These are phyloP conservation scores for Calcarisporium arbuscula DNA, from an alignment of 2,329 filamentous ascomycete genomes.

Conservation along the genomic window DNA sequence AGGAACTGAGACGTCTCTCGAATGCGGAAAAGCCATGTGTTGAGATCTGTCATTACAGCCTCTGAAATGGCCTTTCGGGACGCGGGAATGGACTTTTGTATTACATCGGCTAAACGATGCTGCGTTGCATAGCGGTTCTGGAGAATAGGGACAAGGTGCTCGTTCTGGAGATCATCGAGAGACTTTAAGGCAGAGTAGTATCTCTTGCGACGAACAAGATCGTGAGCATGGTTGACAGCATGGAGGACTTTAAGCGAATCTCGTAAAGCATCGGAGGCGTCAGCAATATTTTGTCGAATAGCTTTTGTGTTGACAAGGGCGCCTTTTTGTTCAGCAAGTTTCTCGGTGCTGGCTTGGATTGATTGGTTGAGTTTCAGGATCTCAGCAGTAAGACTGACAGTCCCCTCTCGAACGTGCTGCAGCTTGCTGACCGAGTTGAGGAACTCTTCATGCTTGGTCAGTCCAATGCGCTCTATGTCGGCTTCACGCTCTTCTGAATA, in stretches of 20 bases:
- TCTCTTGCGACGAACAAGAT: constrained; percentile 84
- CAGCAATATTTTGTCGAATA: constrained; percentile 91
- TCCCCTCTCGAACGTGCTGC: constrained; percentile 86
- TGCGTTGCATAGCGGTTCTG: constrained; percentile 85
- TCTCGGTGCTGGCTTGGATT: constrained; percentile 91
- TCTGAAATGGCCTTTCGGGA: constrained; percentile 92
- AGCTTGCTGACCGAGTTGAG: constrained; percentile 89
- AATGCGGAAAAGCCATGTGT: constrained; percentile 93
- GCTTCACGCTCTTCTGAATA: constrained; percentile 82
- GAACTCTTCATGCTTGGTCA: constrained; percentile 96
- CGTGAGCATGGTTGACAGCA: constrained; percentile 89
- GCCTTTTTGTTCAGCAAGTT: constrained; percentile 89
- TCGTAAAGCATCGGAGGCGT: constrained; percentile 80
- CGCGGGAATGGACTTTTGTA: constrained; percentile 89
- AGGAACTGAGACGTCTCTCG: constrained; percentile 94
- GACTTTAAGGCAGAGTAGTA: constrained; percentile 94
- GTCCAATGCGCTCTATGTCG: constrained; percentile 90
- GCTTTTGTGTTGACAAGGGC: constrained; percentile 86
- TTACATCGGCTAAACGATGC: constrained; percentile 90
- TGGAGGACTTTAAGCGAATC: constrained; percentile 89
- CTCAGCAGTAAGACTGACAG: constrained; percentile 79
- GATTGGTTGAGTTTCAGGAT: constrained; percentile 90
- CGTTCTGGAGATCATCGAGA: constrained; percentile 91
- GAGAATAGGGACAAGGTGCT: constrained; percentile 69
- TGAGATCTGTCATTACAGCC: constrained; percentile 93